A percentile compares a stretch with the other conserved stretches of the same genome.
These are phyloP conservation scores for Digitaria exilis DNA, from an alignment of 202 grass and related monocot genomes.

Conservation along the genomic window DNA sequence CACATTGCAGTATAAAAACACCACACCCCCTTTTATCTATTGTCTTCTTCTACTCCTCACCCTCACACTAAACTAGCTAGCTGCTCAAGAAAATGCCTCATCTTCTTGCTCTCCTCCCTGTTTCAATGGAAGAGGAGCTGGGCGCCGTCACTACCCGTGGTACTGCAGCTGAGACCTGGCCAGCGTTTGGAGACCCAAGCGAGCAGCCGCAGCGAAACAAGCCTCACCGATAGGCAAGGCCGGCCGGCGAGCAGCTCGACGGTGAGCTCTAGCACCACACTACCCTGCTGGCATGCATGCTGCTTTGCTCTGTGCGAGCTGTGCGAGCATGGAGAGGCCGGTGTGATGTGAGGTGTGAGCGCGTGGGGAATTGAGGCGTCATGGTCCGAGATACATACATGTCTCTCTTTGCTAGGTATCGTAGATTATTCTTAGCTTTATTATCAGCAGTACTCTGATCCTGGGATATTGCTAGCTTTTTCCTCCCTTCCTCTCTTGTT, in stretches of 20 bases:
- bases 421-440: slow-evolving; percentile 36
- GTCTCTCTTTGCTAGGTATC: slow-evolving; percentile 52
- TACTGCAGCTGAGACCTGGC: neutral
- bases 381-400: slow-evolving; percentile 69
- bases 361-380: slow-evolving; percentile 79
- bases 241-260: slow-evolving; percentile 30
- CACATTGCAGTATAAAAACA: slow-evolving; percentile 50
- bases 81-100: slow-evolving; percentile 15
- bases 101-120: slow-evolving; percentile 27
- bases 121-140: slow-evolving; percentile 28
- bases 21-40: slow-evolving; percentile 27
- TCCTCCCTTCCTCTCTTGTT: neutral
- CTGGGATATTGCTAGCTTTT: neutral
- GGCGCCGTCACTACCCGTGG: neutral
- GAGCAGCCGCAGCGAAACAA: neutral
- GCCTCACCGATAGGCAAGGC: slow-evolving; percentile 33
- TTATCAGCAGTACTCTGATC: neutral
- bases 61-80: neutral
- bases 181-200: slow-evolving; percentile 25
- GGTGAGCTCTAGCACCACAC: slow-evolving; percentile 28
- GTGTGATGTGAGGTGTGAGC: slow-evolving; percentile 28
- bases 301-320: slow-evolving; percentile 34
- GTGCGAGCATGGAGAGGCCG: slow-evolving; percentile 1
- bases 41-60: slow-evolving; percentile 31
- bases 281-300: neutral